Base-by-base conservation (phyloP, 176 grass and related monocot species). In the Oryza glaberrima region DNA sequence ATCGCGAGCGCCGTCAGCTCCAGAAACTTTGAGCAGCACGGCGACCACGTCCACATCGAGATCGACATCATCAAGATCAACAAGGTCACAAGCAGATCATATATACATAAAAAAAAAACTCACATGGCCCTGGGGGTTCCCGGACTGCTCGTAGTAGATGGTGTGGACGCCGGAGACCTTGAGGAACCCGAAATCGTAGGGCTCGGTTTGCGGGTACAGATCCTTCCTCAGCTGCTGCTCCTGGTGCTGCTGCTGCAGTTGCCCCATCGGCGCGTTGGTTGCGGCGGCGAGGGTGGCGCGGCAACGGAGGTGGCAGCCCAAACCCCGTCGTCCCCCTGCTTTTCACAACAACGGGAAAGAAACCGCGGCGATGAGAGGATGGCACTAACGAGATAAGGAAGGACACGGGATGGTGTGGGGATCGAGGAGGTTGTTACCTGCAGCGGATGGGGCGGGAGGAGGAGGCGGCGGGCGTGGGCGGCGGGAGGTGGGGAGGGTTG, bases 141-240 rank as follows among this genome's bases (percentile, higher is more conserved):
- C 96, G 22, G 96, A 98, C 84, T 96, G 93, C 84, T 98, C 93
- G 85, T 90, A 96, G 90, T 92, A 96, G 84, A 98, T 88, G 11
- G 91, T 89, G 83, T 98, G 96, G 70, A 89, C 51, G 81, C 89
- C 86, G 52, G 96, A 99, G 34, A 99, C 93, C 81, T 89, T 92
- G 56, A 99, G 81, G 61, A 87, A 94, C 0, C 96, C 93, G 19
- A 80, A 79, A 69, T 66, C 83, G 75, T 88, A 99, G 7, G 96
- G 91, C 77, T 98, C 96, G 65, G 88, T 72, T 10, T 84, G 85
- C 48, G 93, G 61, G 85, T 95, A 95, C 69, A 98, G 86, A 64
- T 82, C 81, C 69, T 36, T 83, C 17, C 90, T 87, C 43, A 87
- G 22, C 41, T 41, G 28, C 40, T 44, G 19, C 58, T 32, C 30